These are phyloP conservation scores for Leishmania martiniquensis DNA, from an alignment of 208 protist genomes.

Conservation along the genomic window DNA sequence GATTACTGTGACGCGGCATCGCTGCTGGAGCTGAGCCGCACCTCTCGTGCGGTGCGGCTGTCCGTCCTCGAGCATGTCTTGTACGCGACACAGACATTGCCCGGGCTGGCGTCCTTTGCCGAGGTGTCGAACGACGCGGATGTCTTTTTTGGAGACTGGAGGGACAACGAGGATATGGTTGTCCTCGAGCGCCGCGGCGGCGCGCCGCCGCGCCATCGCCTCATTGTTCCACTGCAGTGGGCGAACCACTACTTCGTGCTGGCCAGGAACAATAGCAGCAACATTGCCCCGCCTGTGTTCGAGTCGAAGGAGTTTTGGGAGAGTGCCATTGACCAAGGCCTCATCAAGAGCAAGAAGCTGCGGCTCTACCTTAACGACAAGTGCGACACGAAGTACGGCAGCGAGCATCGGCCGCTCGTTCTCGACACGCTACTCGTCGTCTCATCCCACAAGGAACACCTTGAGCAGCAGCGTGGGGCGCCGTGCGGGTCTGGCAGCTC, in stretches of 20 bases:
- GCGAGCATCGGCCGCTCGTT: conserved; percentile 51
- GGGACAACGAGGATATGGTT: conserved; percentile 16
- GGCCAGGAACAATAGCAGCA: too few relatives aligned
- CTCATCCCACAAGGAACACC: background rate
- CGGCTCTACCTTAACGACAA: conserved; percentile 77
- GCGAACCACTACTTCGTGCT: too few relatives aligned
- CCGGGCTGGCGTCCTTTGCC: conserved; percentile 16
- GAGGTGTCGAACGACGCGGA: conserved; percentile 4
- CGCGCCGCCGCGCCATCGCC: conserved; percentile 1
- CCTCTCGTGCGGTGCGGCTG: conserved; percentile 15
- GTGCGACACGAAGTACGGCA: conserved; percentile 58
- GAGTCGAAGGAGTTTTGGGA: conserved; percentile 31
- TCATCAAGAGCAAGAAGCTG: conserved; percentile 60
- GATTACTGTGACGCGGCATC: conserved; percentile 20
- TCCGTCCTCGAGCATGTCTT: conserved; percentile 38
- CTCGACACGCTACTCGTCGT: conserved; percentile 35
- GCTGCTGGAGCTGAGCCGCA: conserved; percentile 17
- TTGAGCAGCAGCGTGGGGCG: background rate
- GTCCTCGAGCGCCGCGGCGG: conserved; percentile 19
- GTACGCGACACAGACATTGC: conserved; percentile 11
- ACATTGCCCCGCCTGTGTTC: conserved; percentile 1
- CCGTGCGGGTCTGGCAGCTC: background rate
- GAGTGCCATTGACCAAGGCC: conserved; percentile 40
- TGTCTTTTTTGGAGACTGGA: conserved; percentile 12
- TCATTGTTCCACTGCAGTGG: conserved; percentile 18